Conservation (phyloP, 768 basidiomycete genomes). For the Trametes meyenii region DNA sequence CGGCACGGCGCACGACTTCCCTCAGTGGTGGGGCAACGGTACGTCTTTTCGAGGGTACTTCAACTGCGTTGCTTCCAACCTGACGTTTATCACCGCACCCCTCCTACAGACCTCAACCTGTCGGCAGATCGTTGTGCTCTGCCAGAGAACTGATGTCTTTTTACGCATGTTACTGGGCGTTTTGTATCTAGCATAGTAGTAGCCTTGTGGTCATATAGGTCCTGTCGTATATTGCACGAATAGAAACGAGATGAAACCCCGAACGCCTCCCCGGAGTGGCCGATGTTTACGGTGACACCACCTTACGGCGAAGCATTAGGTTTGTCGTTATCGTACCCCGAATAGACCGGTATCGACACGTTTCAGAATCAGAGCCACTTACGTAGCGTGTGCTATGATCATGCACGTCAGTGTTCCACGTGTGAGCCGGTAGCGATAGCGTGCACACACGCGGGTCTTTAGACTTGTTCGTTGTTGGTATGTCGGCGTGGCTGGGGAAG, state of each 20-base stretch:
- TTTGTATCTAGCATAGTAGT: constrained; percentile 8
- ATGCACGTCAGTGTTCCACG: too few species aligned
- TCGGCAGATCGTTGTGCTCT: constrained; percentile 32
- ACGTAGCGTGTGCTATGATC: too few species aligned
- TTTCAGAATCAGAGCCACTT: too few species aligned
- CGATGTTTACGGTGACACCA: not conserved
- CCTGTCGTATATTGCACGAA: not conserved
- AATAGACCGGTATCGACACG: too few species aligned
- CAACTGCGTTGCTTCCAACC: not conserved
- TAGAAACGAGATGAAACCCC: constrained; percentile 1
- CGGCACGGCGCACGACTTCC: constrained; percentile 32
- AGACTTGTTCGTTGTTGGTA: too few species aligned
- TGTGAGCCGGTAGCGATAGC: too few species aligned
- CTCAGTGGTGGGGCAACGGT: constrained; percentile 34
- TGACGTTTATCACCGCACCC: not conserved
- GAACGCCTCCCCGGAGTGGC: not conserved
- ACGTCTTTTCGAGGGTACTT: not conserved
- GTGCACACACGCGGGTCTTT: too few species aligned
- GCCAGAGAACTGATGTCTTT: constrained; percentile 17
- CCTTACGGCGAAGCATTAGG: not conserved
- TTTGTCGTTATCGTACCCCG: too few species aligned
- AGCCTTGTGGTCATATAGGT: not conserved
- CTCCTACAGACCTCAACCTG: constrained; percentile 24
- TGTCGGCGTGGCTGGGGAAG: too few species aligned
- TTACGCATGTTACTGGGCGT: not conserved